Conservation (phyloP, 257 asterid genomes). For the Fraxinus quadrangulata region DNA sequence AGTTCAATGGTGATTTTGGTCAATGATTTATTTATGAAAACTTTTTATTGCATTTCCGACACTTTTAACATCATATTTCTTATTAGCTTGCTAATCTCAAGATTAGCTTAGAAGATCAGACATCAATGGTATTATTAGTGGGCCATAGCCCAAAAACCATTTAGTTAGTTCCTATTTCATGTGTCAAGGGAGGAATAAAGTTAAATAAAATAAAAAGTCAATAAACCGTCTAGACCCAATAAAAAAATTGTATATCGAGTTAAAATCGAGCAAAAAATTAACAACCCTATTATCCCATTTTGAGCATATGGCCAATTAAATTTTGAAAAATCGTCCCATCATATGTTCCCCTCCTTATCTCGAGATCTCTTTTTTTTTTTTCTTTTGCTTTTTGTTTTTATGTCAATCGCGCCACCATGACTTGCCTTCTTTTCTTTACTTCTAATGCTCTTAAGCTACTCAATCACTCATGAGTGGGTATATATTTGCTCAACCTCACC, state of each 20-base stretch:
- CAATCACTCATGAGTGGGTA: slow-evolving; percentile 41
- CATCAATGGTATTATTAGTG: slow-evolving; percentile 1
- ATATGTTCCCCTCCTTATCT: not conserved
- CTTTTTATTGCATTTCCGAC: slow-evolving; percentile 13
- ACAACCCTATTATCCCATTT: not conserved
- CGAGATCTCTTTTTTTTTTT: slow-evolving; percentile 7
- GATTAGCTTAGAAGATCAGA: slow-evolving; percentile 37
- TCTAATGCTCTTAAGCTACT: slow-evolving; percentile 63
- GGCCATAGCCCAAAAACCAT: slow-evolving; percentile 21
- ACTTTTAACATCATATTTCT: not conserved
- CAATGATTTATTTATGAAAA: slow-evolving; percentile 11
- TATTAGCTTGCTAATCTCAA: slow-evolving; percentile 9
- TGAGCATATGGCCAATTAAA: slow-evolving; percentile 9
- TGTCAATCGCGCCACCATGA: slow-evolving; percentile 31
- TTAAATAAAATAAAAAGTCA: no score
- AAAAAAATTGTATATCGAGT: not conserved
- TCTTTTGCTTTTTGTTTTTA: slow-evolving; percentile 1
- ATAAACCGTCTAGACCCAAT: not conserved
- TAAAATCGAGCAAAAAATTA: not conserved
- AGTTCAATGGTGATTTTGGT: slow-evolving; percentile 26
- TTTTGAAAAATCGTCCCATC: slow-evolving; percentile 12
- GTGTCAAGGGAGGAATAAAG: not conserved
- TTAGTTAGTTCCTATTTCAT: not conserved
- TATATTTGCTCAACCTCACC: not conserved
- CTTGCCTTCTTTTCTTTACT: slow-evolving; percentile 38